These are phyloP conservation scores for Xylaria scruposa DNA, from an alignment of 495 filamentous ascomycete genomes.

Conservation along the genomic window DNA sequence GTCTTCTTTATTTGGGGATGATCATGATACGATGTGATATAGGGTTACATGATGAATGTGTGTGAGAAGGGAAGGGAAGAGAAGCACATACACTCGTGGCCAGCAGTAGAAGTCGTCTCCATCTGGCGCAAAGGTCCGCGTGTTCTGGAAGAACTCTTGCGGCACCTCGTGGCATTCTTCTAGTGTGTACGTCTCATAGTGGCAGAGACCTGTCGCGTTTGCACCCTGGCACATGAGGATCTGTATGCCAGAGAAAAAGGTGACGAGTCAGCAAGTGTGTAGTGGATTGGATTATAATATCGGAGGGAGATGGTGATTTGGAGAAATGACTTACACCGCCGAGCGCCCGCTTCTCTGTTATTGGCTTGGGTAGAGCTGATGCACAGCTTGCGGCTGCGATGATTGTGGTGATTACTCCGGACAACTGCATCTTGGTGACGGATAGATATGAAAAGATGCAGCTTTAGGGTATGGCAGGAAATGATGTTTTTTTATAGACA, in stretches of 20 bases:
- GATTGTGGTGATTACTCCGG: conserved; percentile 30
- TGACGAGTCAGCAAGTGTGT: neutral
- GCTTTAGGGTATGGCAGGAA: neutral
- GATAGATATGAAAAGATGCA: neutral
- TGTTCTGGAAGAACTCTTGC: conserved; percentile 39
- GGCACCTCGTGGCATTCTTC: conserved; percentile 47
- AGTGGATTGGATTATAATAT: neutral
- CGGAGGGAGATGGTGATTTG: neutral
- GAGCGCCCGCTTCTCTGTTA: conserved; percentile 35
- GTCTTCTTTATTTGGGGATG: neutral
- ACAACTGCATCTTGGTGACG: conserved; percentile 33
- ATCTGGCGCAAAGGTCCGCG: conserved; percentile 50
- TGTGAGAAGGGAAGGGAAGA: neutral
- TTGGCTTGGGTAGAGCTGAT: conserved; percentile 28
- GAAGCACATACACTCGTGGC: conserved; percentile 39
- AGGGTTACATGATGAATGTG: too few species aligned
- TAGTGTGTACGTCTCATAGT: conserved; percentile 45
- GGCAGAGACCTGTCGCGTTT: conserved; percentile 49
- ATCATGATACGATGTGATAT: neutral
- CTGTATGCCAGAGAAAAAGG: conserved; percentile 34
- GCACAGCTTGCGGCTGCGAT: conserved; percentile 29
- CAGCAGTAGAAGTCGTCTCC: conserved; percentile 50
- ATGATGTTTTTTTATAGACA: neutral
- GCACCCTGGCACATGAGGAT: conserved; percentile 50
- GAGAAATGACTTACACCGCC: conserved; percentile 42